A percentile compares a stretch with the other conserved stretches of the same genome.
Evolutionary conservation across 306 rosid species (phyloP).

Genomic region (Abrus pulchellus): DNA sequence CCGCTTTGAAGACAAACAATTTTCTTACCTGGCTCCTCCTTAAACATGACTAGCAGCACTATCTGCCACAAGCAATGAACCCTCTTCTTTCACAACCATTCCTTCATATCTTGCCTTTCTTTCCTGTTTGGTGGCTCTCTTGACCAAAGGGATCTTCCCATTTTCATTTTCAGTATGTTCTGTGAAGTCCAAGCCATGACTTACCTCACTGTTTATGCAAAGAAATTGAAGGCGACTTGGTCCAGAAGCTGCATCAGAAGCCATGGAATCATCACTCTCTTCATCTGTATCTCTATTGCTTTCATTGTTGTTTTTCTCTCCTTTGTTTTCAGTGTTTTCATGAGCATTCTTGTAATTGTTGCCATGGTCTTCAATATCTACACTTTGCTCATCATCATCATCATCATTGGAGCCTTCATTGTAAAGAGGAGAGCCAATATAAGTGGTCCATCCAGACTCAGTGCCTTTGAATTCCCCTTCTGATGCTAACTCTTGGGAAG

Average conservation of each 20-base stretch:
- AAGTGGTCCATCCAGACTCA: constrained; percentile 87
- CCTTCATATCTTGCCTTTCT: constrained; percentile 50
- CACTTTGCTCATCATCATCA: constrained; percentile 34
- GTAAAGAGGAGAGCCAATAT: constrained; percentile 61
- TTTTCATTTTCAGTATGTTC: constrained; percentile 33
- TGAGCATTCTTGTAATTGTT: constrained; percentile 38
- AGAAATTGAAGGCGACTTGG: constrained; percentile 57
- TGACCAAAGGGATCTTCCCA: constrained; percentile 47
- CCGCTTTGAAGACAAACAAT: neutral
- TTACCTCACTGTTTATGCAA: constrained; percentile 48
- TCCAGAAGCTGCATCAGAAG: constrained; percentile 85
- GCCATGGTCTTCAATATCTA: constrained; percentile 25
- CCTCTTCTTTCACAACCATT: constrained; percentile 45
- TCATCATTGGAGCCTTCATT: constrained; percentile 32
- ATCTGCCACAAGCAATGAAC: constrained; percentile 53
- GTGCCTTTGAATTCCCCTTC: constrained; percentile 51
- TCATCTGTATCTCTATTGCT: constrained; percentile 11
- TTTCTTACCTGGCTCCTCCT: constrained; percentile 50
- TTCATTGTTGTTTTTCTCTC: constrained; percentile 9
- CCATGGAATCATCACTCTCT: constrained; percentile 76
- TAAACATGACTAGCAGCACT: constrained; percentile 72
- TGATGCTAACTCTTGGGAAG: constrained; percentile 55
- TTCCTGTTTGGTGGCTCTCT: constrained; percentile 50
- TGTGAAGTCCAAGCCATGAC: constrained; percentile 26
- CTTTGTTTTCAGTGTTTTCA: constrained; percentile 21